Percentiles rank a stretch among this genome's conserved stretches.
Evolutionary conservation across 1,284 basidiomycete species (phyloP).

Genomic region (Puccinia hordei): DNA sequence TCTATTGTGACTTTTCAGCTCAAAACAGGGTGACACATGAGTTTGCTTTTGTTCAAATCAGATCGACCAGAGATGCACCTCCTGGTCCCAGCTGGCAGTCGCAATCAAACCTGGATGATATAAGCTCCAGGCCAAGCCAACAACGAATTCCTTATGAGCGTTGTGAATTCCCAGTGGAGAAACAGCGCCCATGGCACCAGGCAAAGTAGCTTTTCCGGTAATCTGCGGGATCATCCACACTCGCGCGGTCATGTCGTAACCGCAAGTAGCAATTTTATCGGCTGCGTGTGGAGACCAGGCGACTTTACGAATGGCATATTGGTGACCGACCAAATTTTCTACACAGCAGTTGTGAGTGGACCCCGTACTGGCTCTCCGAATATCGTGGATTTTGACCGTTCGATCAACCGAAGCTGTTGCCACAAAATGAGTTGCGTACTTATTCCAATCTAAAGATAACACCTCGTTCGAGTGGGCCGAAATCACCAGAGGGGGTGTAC

Average conservation of each 20-base stretch:
- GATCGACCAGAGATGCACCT: slow-evolving; percentile 69
- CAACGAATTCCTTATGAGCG: slow-evolving; percentile 90
- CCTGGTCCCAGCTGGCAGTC: slow-evolving; percentile 86
- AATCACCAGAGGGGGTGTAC: slow-evolving; percentile 53
- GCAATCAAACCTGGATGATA: slow-evolving; percentile 82
- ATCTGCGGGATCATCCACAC: slow-evolving; percentile 66
- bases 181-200: slow-evolving; percentile 60
- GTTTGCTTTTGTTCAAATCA: background rate
- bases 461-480: slow-evolving; percentile 58
- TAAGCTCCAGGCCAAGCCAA: slow-evolving; percentile 78
- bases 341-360: slow-evolving; percentile 52
- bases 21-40: background rate
- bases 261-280: slow-evolving; percentile 68
- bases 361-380: slow-evolving; percentile 66
- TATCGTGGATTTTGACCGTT: slow-evolving; percentile 78
- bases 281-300: slow-evolving; percentile 55
- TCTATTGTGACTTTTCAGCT: no score
- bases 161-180: slow-evolving; percentile 67
- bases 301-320: slow-evolving; percentile 63
- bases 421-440: slow-evolving; percentile 76
- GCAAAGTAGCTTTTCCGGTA: slow-evolving; percentile 14
- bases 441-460: slow-evolving; percentile 86
- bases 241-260: slow-evolving; percentile 95
- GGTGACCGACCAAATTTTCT: slow-evolving; percentile 61
- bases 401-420: slow-evolving; percentile 82